Conservation (phyloP, 2,329 filamentous ascomycete species). For the Xylaria sp. region DNA sequence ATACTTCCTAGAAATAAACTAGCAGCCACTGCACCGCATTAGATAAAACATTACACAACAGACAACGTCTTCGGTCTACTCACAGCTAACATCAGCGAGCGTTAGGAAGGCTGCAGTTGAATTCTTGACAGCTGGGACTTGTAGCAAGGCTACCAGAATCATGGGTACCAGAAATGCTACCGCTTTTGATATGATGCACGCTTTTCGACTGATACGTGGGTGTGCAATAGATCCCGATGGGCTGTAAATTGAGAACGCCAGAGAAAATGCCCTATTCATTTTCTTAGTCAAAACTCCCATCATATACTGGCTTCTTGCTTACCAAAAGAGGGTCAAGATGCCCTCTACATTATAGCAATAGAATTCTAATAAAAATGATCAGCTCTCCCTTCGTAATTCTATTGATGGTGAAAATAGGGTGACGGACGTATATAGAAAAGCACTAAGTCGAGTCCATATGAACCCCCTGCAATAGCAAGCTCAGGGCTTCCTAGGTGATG, state of each 20-base stretch:
- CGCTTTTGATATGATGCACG: conserved; percentile 48
- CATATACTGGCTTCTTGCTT: conserved; percentile 22
- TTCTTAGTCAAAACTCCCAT: conserved; percentile 2
- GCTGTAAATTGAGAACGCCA: conserved; percentile 52
- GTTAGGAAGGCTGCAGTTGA: conserved; percentile 48
- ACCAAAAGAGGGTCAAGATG: conserved; percentile 59
- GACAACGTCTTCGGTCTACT: conserved; percentile 32
- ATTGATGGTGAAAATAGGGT: neutral
- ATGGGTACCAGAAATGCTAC: conserved; percentile 52
- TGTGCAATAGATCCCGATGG: conserved; percentile 44
- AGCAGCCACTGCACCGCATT: conserved; percentile 47
- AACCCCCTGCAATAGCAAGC: conserved; percentile 55
- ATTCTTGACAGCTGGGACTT: conserved; percentile 44
- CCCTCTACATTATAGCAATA: conserved; percentile 63
- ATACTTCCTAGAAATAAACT: conserved; percentile 50
- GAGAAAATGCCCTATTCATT: conserved; percentile 49
- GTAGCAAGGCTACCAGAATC: conserved; percentile 50
- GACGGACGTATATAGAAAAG: conserved; percentile 61
- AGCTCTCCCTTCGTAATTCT: neutral
- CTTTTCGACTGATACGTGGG: conserved; percentile 43
- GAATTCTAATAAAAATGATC: conserved; percentile 52
- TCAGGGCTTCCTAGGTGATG: conserved; percentile 52
- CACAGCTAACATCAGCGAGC: conserved; percentile 53
- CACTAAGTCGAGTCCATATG: conserved; percentile 54
- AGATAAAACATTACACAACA: neutral